Conservation (phyloP, 257 asterid genomes). For the Gentiana macrophylla region DNA sequence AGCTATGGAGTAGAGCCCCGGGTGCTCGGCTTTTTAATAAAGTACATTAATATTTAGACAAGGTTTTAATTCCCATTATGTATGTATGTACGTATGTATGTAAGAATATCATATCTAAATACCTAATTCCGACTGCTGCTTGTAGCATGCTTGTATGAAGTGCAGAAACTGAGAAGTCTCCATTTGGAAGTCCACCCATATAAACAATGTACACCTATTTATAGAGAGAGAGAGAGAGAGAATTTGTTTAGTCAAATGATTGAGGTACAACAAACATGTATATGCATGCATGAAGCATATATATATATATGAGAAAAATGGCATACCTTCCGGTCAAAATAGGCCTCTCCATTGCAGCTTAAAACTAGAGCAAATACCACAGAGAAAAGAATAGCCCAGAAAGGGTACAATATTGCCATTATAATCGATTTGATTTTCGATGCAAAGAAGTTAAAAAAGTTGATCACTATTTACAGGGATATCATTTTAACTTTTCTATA, state of each 20-base stretch:
- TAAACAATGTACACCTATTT: conserved; percentile 41
- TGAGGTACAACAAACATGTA: neutral
- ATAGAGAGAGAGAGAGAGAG: neutral
- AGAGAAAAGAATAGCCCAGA: conserved; percentile 17
- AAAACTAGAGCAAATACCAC: conserved; percentile 15
- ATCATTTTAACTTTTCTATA: too few relatives aligned
- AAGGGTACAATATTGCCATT: conserved; percentile 1
- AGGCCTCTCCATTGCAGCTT: conserved; percentile 18
- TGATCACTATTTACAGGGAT: too few relatives aligned
- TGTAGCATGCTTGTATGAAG: conserved; percentile 42
- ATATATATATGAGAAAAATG: neutral
- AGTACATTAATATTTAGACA: neutral
- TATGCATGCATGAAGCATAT: neutral
- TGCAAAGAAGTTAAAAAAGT: too few relatives aligned
- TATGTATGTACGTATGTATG: neutral
- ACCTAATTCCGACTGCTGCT: conserved; percentile 33
- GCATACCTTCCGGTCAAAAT: conserved; percentile 28
- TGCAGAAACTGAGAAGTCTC: conserved; percentile 23
- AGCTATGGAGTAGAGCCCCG: conserved; percentile 12
- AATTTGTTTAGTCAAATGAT: neutral
- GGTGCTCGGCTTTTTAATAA: conserved; percentile 21
- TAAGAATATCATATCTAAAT: neutral
- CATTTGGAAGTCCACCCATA: conserved; percentile 46
- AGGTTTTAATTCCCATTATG: neutral
- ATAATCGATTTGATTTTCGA: too few relatives aligned